A percentile compares a stretch with the other conserved stretches of the same genome.
These are phyloP conservation scores for Aspergillus costaricaensis DNA, from an alignment of 2,329 filamentous ascomycete genomes.

Conservation along the genomic window DNA sequence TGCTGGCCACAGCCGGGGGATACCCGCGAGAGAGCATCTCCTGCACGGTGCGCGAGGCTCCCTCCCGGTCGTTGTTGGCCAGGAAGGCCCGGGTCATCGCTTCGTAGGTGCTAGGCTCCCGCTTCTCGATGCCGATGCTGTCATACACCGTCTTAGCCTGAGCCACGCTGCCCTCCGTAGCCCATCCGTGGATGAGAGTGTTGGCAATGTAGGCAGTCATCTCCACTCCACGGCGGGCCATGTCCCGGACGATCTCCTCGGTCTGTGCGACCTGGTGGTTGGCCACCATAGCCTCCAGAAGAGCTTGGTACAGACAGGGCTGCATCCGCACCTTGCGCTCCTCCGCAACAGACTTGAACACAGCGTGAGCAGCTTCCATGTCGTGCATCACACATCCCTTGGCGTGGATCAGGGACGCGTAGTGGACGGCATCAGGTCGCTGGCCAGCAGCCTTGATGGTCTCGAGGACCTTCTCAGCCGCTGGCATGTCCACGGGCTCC, in stretches of 20 bases:
- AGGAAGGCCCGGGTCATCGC: slow-evolving; percentile 96
- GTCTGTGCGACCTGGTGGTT: slow-evolving; percentile 83
- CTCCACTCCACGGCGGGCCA: slow-evolving; percentile 72
- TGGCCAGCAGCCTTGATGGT: slow-evolving; percentile 74
- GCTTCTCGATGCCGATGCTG: slow-evolving; percentile 71
- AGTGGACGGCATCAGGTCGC: slow-evolving; percentile 87
- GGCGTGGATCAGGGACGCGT: slow-evolving; percentile 91
- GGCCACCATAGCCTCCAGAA: slow-evolving; percentile 97
- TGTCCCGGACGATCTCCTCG: slow-evolving; percentile 71
- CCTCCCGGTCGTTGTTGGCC: slow-evolving; percentile 74
- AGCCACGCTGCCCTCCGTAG: slow-evolving; percentile 74
- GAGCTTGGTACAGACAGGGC: slow-evolving; percentile 88
- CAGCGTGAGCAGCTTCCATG: slow-evolving; percentile 74
- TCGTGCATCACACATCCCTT: slow-evolving; percentile 94
- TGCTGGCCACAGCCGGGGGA: slow-evolving; percentile 85
- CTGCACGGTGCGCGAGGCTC: slow-evolving; percentile 75
- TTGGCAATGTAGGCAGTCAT: slow-evolving; percentile 98
- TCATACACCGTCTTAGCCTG: slow-evolving; percentile 80
- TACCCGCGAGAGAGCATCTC: slow-evolving; percentile 93
- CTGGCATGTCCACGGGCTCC: slow-evolving; percentile 84
- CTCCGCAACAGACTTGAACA: slow-evolving; percentile 79
- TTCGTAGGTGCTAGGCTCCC: slow-evolving; percentile 97
- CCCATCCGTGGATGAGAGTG: slow-evolving; percentile 96
- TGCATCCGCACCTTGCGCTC: slow-evolving; percentile 69
- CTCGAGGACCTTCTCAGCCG: slow-evolving; percentile 80